Evolutionary conservation across 352 stramenopile species (phyloP), one percentile per base, ranked within the genome.

Genomic region (Plasmopara muralis): DNA sequence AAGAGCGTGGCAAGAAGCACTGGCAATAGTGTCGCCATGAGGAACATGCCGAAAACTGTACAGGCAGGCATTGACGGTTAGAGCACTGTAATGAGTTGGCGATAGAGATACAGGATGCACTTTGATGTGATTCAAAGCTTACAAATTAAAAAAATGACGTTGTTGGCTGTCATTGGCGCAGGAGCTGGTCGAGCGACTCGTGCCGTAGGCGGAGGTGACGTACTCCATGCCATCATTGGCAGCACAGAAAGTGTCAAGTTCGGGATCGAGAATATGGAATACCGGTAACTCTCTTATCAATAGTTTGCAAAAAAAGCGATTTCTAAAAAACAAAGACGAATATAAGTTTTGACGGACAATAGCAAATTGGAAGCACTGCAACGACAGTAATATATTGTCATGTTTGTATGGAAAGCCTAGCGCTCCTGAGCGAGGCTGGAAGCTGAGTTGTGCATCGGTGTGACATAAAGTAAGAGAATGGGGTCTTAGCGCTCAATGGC

Each of bases 121-220:
- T 52, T 28, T 43, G 13, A 15, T 31, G 25, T 25, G 46, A 6
- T 5, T 47, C 10, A 2, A 16, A 52, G 58, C 73, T 31, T 59
- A 89, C 78, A 49, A n/a, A 89, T 77, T 18, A 89, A 70, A 55
- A 87, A 89, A 40, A 87, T 61, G 43, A 61, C 63, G 30, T 89
- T 89, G 50, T 81, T 74, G 13, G 70, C 78, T 30, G 71, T 84
- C 58, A 83, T 50, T 43, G 54, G 34, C 16, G 48, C 40, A 33
- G 58, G 50, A 0, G 74, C 14, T 1, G 57, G 42, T 13, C 55
- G 46, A 37, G 57, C 35, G 15, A 57, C 42, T n/a, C 57, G 43
- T 37, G 55, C 31, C 20, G 59, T 18, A 29, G 60, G 14, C 37
- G 55, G 29, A 51, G 43, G 31, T 16, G 63, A 43, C 20, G 39